Conservation (phyloP, 1,139 yeast genomes). For the Trichomonascaceae sp. region DNA sequence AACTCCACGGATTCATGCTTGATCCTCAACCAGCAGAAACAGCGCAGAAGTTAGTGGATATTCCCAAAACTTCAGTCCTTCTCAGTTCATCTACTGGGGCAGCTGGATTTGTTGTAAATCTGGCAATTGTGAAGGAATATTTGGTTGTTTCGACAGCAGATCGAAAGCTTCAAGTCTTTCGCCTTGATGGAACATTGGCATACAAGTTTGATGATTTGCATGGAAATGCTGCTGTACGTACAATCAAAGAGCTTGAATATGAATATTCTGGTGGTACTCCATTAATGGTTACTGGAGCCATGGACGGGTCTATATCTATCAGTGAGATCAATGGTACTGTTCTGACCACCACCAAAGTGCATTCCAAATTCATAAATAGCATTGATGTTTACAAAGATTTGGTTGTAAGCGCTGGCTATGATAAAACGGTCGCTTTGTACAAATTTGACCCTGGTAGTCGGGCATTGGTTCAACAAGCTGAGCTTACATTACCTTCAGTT, state of each 20-base stretch:
- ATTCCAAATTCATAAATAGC: conserved; percentile 40
- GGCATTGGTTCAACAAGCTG: conserved; percentile 9
- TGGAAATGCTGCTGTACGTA: conserved; percentile 18
- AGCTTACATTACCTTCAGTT: conserved; percentile 6
- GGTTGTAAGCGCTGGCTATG: conserved; percentile 61
- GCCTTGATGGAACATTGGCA: conserved; percentile 16
- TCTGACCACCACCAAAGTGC: conserved; percentile 31
- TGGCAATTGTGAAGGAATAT: conserved; percentile 2
- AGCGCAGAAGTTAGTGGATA: conserved; percentile 4
- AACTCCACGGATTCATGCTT: conserved; percentile 9
- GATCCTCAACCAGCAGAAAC: conserved; percentile 2
- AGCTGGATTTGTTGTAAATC: conserved; percentile 10
- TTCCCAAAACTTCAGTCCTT: neutral
- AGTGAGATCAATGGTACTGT: conserved; percentile 11
- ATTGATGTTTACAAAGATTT: conserved; percentile 34
- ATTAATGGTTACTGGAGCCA: conserved; percentile 28
- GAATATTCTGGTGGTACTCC: conserved; percentile 9
- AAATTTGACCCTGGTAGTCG: conserved; percentile 37
- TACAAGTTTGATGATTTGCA: conserved; percentile 19
- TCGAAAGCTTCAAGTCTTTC: conserved; percentile 19
- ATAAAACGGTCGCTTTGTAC: conserved; percentile 42
- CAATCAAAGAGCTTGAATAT: conserved; percentile 5
- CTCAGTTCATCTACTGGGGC: conserved; percentile 1
- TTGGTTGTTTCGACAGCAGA: conserved; percentile 24
- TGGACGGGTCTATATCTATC: conserved; percentile 29